Conservation (phyloP, 768 basidiomycete genomes). For the Amanita exitialis region DNA sequence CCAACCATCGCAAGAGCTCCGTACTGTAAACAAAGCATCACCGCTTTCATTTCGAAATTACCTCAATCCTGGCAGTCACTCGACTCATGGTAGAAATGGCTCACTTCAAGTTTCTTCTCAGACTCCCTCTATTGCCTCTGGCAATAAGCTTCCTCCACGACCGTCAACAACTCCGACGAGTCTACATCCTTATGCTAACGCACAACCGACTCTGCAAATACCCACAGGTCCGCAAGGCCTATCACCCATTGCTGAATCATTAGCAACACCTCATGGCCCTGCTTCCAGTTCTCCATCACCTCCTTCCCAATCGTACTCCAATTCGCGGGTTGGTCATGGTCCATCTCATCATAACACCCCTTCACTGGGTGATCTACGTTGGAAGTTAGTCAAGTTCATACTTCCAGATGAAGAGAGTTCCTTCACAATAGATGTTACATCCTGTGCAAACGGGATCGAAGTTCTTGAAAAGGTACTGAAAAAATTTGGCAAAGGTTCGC, state of each 20-base stretch:
- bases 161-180: slow-evolving; percentile 28
- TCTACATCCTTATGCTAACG: slow-evolving; percentile 52
- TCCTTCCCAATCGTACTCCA: slow-evolving; percentile 35
- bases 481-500: slow-evolving; percentile 70
- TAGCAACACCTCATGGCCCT: slow-evolving; percentile 24
- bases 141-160: slow-evolving; percentile 33
- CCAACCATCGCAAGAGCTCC: neutral
- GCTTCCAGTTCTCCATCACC: slow-evolving; percentile 36
- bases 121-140: slow-evolving; percentile 20
- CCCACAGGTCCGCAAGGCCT: slow-evolving; percentile 29
- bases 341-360: slow-evolving; percentile 26
- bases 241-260: slow-evolving; percentile 69
- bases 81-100: slow-evolving; percentile 39
- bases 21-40: slow-evolving; percentile 25
- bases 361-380: slow-evolving; percentile 69
- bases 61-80: slow-evolving; percentile 10
- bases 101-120: slow-evolving; percentile 40
- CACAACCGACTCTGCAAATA: slow-evolving; percentile 33
- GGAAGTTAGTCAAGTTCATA: slow-evolving; percentile 82
- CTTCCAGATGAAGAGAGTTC: slow-evolving; percentile 75
- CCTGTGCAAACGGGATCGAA: slow-evolving; percentile 75
- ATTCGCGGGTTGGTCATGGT: slow-evolving; percentile 10
- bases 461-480: slow-evolving; percentile 82
- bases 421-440: slow-evolving; percentile 70
- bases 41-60: slow-evolving; percentile 23